Base-by-base conservation (phyloP, 805 yeast genomes). In the Yarrowia sp. region DNA sequence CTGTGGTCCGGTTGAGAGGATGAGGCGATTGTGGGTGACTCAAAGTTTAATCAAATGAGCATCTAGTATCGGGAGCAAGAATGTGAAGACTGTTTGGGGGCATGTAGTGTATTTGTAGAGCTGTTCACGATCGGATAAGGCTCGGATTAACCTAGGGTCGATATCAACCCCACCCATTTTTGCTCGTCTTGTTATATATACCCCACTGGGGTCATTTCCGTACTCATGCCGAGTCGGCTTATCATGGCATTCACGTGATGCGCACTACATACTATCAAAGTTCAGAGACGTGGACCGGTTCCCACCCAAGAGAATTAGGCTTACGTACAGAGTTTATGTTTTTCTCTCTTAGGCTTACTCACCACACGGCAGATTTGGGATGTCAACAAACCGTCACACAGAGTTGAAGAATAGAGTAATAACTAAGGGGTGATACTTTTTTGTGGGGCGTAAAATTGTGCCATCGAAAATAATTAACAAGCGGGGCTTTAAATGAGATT, bases 161-260 rank as follows among this genome's bases (percentile, higher is more conserved):
- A 11, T 5, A 44, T 12, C 16, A 35, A 12, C 3, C n/a, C 6
- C 8, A 17, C 3, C 11, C 7, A 28, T 17, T 17, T 11, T 19
- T 17, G 9, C 14, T 11, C 3, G 7, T 7, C 7, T 36, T 9
- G 40, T 21, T 21, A 17, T 17, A 19, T 17, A 38, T n/a, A 26
- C 22, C 35, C 51, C 22, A 8, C n/a, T 26, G n/a, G 19, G 2
- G 19, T 30, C 51, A 32, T 32, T 48, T 48, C 38, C 30, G 58
- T 21, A 33, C 32, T 51, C 61, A 54, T 54, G 61, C 61, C 61
- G 61, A 54, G 41, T 54, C 61, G 61, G 61, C 61, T 54, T 54
- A 54, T 54, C 61, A 54, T 17, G 17, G 26, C 14, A 16, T 3
- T 54, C 61, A 54, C 61, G 61, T 54, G 61, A 54, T 19, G 61